Conservation (phyloP, 2,329 filamentous ascomycete species). For the Lasiodiplodia sp. region DNA sequence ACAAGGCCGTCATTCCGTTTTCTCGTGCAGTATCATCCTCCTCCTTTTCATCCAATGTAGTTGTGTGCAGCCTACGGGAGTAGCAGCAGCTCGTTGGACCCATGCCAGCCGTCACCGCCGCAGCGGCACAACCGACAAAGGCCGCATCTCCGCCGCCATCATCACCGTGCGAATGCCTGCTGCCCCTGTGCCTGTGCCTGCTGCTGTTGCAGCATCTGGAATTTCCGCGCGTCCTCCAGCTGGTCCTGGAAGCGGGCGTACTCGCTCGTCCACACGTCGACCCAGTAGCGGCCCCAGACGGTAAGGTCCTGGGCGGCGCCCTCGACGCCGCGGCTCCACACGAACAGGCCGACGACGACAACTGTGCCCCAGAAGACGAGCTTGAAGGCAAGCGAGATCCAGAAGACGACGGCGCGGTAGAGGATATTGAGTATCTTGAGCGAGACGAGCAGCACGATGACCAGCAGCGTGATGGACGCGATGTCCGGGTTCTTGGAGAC, state of each 20-base stretch:
- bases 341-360: conserved; percentile 60
- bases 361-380: conserved; percentile 71
- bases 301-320: conserved; percentile 67
- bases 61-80: neutral
- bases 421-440: conserved; percentile 72
- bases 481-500: conserved; percentile 52
- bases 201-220: conserved; percentile 12
- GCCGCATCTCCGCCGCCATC: neutral
- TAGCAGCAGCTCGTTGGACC: neutral
- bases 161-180: conserved; percentile 11
- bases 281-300: conserved; percentile 10
- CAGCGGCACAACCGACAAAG: neutral
- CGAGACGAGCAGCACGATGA: conserved; percentile 68
- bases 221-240: conserved; percentile 14
- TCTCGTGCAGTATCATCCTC: neutral
- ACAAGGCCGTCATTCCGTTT: neutral
- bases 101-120: neutral
- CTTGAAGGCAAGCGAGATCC: conserved; percentile 71
- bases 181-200: neutral
- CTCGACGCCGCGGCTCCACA: conserved; percentile 68
- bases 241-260: conserved; percentile 22
- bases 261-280: conserved; percentile 26
- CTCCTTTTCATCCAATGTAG: neutral
- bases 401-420: conserved; percentile 76
- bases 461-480: conserved; percentile 62